Evolutionary conservation across 768 basidiomycete genomes (phyloP), one percentile per base, ranked within the genome.

Genomic region (Rossbeevera mucosa): DNA sequence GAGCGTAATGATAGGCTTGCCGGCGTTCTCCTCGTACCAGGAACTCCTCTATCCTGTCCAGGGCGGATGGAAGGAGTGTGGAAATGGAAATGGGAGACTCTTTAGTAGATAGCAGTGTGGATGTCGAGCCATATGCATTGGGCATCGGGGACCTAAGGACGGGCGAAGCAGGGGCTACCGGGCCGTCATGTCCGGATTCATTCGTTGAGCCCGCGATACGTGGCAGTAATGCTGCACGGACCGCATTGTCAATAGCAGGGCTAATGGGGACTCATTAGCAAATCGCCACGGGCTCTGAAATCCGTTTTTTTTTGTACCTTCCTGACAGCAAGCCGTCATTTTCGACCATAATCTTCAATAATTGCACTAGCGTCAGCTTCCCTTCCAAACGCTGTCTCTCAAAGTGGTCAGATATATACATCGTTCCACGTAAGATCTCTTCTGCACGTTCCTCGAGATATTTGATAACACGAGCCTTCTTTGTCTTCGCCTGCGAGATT

Each of bases 311-410:
- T n/a, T n/a, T n/a, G n/a, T n/a, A 97, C 94, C 83, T 88, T 73
- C 92, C 93, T 28, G 83, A 81, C 18, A 96, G 70, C 48, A 82
- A 81, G 0, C 96, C 95, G 57, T 98, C 94, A 57, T 94, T 83
- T 58, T 94, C 88, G 1, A 97, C 78, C 80, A 98, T 79, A 7
- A 88, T 72, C 63, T 78, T 85, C 42, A 98, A 69, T 33, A 97
- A 64, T 55, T 79, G 84, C 25, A 92, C 75, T 18, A 98, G 71
- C 2, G 83, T 73, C 25, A 91, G 71, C 68, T 86, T 91, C 21
- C 86, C 88, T 61, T 96, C 91, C 22, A 83, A 78, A 47, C 76
- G 78, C 49, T 79, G 72, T 56, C 76, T 77, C 54, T 86, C 80
- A 2, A 67, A 58, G 54, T 74, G 76, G 31, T 76, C 77, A 41